These are phyloP conservation scores for Magnusiomyces suaveolens DNA, from an alignment of 1,139 yeast species.

Conservation along the genomic window DNA sequence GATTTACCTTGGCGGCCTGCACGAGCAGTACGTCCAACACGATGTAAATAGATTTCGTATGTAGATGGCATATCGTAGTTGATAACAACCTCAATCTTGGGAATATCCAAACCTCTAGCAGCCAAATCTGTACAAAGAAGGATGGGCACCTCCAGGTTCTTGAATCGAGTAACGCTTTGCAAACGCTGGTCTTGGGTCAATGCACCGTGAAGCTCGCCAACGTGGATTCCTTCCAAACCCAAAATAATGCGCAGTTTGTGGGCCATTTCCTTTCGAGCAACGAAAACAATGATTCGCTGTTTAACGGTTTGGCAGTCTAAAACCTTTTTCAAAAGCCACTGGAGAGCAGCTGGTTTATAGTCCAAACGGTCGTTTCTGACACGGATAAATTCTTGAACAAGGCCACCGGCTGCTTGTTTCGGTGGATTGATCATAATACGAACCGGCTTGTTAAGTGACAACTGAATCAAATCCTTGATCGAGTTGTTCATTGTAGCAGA, in stretches of 20 bases:
- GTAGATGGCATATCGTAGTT: conserved; percentile 94
- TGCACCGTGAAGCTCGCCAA: conserved; percentile 90
- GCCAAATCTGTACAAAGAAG: conserved; percentile 95
- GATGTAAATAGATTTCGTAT: conserved; percentile 82
- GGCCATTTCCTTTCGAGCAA: conserved; percentile 81
- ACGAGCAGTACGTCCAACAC: conserved; percentile 99
- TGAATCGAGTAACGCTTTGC: conserved; percentile 71
- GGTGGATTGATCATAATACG: conserved; percentile 96
- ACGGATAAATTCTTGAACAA: conserved; percentile 88
- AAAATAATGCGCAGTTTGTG: conserved; percentile 76
- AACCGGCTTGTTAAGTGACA: conserved; percentile 82
- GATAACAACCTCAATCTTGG: conserved; percentile 87
- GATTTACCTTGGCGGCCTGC: conserved; percentile 96
- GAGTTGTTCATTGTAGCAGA: conserved; percentile 97
- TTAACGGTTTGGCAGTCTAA: conserved; percentile 39
- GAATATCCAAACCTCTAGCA: conserved; percentile 98
- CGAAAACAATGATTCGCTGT: conserved; percentile 77
- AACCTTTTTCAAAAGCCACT: conserved; percentile 56
- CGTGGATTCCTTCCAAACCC: conserved; percentile 78
- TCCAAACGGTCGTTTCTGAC: conserved; percentile 74
- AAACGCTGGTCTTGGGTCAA: conserved; percentile 93
- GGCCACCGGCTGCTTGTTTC: conserved; percentile 77
- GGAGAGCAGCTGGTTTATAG: conserved; percentile 72
- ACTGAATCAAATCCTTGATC: conserved; percentile 76
- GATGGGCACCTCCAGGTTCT: conserved; percentile 71